Conservation (phyloP, 2,329 filamentous ascomycete genomes). For the Ceratocystis eucalypticola region DNA sequence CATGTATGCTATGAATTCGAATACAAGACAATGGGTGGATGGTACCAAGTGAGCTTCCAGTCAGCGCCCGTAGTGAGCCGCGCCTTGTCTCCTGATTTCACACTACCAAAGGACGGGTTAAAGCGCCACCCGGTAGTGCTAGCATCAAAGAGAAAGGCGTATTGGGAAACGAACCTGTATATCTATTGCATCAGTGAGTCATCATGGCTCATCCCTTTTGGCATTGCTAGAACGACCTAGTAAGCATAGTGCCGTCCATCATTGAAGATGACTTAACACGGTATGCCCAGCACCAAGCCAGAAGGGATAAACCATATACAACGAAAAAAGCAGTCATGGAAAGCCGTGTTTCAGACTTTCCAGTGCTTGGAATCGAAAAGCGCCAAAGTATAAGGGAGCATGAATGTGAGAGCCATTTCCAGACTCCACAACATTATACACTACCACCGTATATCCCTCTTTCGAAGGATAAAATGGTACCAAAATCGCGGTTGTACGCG, state of each 20-base stretch:
- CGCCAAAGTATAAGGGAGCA: neutral
- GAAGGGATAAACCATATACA: neutral
- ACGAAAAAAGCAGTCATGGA: neutral
- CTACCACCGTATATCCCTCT: neutral
- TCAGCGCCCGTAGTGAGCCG: constrained; percentile 81
- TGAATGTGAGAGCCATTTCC: neutral
- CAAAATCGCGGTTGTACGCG: neutral
- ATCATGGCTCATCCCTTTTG: neutral
- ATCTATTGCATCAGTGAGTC: constrained; percentile 13
- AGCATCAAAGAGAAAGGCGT: constrained; percentile 1
- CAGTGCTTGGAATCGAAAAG: neutral
- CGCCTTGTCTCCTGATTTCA: constrained; percentile 22
- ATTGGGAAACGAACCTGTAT: constrained; percentile 19
- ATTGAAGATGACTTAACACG: constrained; percentile 1
- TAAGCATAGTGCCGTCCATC: neutral
- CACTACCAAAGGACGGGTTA: constrained; percentile 2
- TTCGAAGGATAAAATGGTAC: neutral
- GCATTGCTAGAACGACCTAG: neutral
- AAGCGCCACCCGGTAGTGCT: neutral
- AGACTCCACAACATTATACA: neutral
- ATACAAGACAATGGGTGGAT: constrained; percentile 9
- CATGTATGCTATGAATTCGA: neutral
- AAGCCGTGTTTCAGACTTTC: constrained; percentile 7
- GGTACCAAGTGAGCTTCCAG: constrained; percentile 15
- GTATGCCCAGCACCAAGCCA: neutral